These are phyloP conservation scores for Claviceps paspali DNA, from an alignment of 2,329 filamentous ascomycete genomes.

Conservation along the genomic window DNA sequence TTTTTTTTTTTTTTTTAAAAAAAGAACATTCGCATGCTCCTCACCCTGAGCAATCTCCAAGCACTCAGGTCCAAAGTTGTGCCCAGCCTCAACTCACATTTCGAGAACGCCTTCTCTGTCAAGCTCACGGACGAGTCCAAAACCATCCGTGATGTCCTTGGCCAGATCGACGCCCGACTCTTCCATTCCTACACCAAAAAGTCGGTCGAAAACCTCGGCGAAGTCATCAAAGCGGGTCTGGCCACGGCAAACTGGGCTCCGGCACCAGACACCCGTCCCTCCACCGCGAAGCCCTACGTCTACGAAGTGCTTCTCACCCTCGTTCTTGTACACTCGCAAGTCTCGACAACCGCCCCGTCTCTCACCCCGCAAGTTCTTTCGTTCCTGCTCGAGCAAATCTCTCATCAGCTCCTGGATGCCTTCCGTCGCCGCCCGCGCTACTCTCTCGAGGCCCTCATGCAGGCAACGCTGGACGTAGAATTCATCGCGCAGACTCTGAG, in stretches of 20 bases:
- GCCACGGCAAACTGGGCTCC: slow-evolving; percentile 58
- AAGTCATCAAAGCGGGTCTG: slow-evolving; percentile 61
- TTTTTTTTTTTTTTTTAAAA: slow-evolving; percentile 8
- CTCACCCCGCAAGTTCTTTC: slow-evolving; percentile 72
- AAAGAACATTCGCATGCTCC: slow-evolving; percentile 72
- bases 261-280: slow-evolving; percentile 38
- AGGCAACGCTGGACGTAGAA: slow-evolving; percentile 93
- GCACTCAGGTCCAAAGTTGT: slow-evolving; percentile 68
- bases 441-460: slow-evolving; percentile 72
- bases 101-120: slow-evolving; percentile 86
- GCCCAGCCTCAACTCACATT: slow-evolving; percentile 76
- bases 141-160: slow-evolving; percentile 78
- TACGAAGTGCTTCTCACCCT: slow-evolving; percentile 74
- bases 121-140: slow-evolving; percentile 89
- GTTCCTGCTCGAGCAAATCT: slow-evolving; percentile 71
- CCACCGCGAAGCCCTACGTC: slow-evolving; percentile 72
- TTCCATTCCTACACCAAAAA: slow-evolving; percentile 87
- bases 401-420: slow-evolving; percentile 62
- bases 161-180: slow-evolving; percentile 77
- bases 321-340: slow-evolving; percentile 83
- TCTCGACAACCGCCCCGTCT: slow-evolving; percentile 61
- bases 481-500: slow-evolving; percentile 89
- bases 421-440: slow-evolving; percentile 58
- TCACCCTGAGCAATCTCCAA: slow-evolving; percentile 87
- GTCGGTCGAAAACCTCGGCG: slow-evolving; percentile 49